phyloP scores from a whole-genome alignment of 331 rosid genomes.

The Phaseolus coccineus region DNA sequence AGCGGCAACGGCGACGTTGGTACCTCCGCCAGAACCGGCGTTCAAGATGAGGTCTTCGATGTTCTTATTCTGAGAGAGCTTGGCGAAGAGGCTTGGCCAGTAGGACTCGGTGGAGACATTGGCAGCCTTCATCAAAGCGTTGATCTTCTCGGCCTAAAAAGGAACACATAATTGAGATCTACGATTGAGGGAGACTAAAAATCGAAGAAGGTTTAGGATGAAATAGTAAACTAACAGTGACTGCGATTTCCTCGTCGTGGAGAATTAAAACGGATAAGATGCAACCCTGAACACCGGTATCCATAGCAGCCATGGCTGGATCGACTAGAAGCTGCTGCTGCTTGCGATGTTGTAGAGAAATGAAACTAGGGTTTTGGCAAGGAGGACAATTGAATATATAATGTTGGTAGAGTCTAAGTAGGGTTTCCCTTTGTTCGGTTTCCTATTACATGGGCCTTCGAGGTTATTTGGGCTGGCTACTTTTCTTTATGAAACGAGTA shows the following conservation, averaged over 20 bases:
- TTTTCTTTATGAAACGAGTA: too few species aligned
- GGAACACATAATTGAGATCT: neutral
- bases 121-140: slow-evolving; percentile 64
- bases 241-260: slow-evolving; percentile 66
- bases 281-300: slow-evolving; percentile 65
- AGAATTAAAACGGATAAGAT: slow-evolving; percentile 69
- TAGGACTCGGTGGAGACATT: slow-evolving; percentile 59
- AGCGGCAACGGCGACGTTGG: slow-evolving; percentile 43
- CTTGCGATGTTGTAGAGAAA: neutral
- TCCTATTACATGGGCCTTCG: slow-evolving; percentile 23
- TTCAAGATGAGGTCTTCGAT: slow-evolving; percentile 63
- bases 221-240: slow-evolving; percentile 58
- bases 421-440: slow-evolving; percentile 36
- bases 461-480: neutral
- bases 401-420: neutral
- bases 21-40: slow-evolving; percentile 52
- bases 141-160: slow-evolving; percentile 73
- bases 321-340: neutral
- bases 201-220: neutral
- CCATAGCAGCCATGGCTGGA: slow-evolving; percentile 50
- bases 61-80: slow-evolving; percentile 61
- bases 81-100: slow-evolving; percentile 76
- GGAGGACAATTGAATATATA: neutral
- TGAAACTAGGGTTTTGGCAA: slow-evolving; percentile 28
- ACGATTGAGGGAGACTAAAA: neutral